phyloP scores from a whole-genome alignment of 1,284 basidiomycete genomes.

The Grifola frondosa region DNA sequence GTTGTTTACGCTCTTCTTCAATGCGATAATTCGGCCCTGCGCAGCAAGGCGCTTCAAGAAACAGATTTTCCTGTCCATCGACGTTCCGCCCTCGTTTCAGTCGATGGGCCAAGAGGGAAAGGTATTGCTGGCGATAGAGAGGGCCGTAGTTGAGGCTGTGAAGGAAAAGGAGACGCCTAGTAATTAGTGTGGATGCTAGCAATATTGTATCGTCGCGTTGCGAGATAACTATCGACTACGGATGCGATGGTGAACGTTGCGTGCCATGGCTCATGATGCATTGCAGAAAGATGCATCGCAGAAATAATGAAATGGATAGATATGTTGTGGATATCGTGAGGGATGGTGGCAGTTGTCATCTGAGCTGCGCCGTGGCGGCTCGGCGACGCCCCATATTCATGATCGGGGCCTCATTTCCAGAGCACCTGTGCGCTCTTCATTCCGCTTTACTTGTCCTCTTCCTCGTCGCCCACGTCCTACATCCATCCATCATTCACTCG shows the following conservation, averaged over 20 bases:
- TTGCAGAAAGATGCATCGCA: neutral
- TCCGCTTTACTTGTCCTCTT: slow-evolving; percentile 24
- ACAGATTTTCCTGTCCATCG: slow-evolving; percentile 70
- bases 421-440: slow-evolving; percentile 20
- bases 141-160: slow-evolving; percentile 50
- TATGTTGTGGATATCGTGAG: slow-evolving; percentile 1
- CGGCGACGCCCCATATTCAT: slow-evolving; percentile 28
- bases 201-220: no score
- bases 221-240: neutral
- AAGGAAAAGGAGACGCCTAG: slow-evolving; percentile 37
- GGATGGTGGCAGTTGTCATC: slow-evolving; percentile 9
- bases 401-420: slow-evolving; percentile 28
- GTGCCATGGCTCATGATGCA: neutral
- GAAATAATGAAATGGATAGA: neutral
- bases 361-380: slow-evolving; percentile 21
- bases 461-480: slow-evolving; percentile 12
- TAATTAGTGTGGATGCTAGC: neutral
- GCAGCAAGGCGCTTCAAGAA: slow-evolving; percentile 62
- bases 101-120: slow-evolving; percentile 46
- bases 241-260: neutral
- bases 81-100: slow-evolving; percentile 48
- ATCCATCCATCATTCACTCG: slow-evolving; percentile 4
- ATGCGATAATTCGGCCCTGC: slow-evolving; percentile 11
- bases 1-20: neutral
- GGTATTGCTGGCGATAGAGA: slow-evolving; percentile 56